phyloP scores from a whole-genome alignment of 768 basidiomycete genomes.

The Suillus alpinus region DNA sequence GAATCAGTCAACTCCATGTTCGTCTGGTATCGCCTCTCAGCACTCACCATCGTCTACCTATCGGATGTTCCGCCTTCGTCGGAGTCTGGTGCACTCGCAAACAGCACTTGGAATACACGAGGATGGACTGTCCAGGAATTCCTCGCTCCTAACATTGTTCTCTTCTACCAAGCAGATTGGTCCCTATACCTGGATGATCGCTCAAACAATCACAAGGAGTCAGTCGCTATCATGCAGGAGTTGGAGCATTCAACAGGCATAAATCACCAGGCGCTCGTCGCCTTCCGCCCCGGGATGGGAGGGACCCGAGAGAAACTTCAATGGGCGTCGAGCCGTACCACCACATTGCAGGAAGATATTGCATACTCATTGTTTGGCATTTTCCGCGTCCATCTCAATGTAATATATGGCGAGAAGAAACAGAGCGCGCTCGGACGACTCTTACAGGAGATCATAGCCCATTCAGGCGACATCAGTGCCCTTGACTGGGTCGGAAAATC shows the following conservation, averaged over 20 bases:
- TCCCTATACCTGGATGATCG: not conserved
- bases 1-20: not conserved
- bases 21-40: not conserved
- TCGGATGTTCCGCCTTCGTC: not conserved
- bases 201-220: not conserved
- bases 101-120: not conserved
- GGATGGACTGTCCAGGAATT: not conserved
- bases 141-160: not conserved
- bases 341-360: not conserved
- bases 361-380: not conserved
- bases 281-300: not conserved
- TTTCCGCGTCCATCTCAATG: not conserved
- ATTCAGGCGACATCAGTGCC: too few relatives aligned
- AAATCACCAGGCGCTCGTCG: not conserved
- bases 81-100: not conserved
- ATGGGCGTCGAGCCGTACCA: not conserved
- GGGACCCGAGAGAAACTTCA: not conserved
- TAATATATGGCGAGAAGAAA: too few relatives aligned
- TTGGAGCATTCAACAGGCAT: not conserved
- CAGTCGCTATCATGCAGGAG: not conserved
- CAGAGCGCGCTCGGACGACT: too few relatives aligned
- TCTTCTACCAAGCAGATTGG: not conserved
- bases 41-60: not conserved
- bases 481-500: too few relatives aligned
- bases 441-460: too few relatives aligned